Base-by-base conservation (phyloP, 1,284 basidiomycete genomes). In the Baeospora myosura region DNA sequence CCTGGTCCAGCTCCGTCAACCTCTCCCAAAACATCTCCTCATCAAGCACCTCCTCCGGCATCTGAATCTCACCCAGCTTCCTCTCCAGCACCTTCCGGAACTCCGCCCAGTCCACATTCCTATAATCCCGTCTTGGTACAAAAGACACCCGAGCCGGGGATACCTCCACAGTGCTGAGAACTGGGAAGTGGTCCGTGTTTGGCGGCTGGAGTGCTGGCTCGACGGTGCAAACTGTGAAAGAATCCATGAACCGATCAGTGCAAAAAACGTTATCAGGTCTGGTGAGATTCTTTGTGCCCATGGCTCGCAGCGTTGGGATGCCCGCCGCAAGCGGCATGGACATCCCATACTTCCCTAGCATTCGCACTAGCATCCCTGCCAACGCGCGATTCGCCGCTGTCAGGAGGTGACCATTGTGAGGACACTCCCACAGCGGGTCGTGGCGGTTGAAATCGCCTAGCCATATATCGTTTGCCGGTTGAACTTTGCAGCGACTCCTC, bases 401-500 rank as follows among this genome's bases (percentile, higher is more conserved):
- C 45, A 71, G 63, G 0, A 71, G 60, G 20, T 65, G 65, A 0
- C 39, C 4, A 44, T 75, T 71, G 0, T 44, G 18, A 0, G 48
- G 41, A 3, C 64, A 58, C 3, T 73, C 68, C 72, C 71, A 76
- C 0, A 63, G 20, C 0, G 63, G 66, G 53, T 75, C 68, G 49
- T 76, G 72, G 0, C 63, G 50, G 52, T 74, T 75, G 60, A 74
- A 74, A 52, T 75, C 69, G 0, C 70, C 71, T 0, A 59, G 47
- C 64, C 63, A 68, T 3, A 68, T 4, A 14, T 33, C 23, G 16
- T 5, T n/a, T 6, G 14, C 16, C 16, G 16, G 10, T 21, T 11
- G 12, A 17, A 30, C 18, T 10, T 17, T 39, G 10, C n/a, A 21
- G n/a, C 17, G 14, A 25, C n/a, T 25, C 12, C 12, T 21, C 4